A percentile compares a stretch with the other conserved stretches of the same genome.
Evolutionary conservation across 306 rosid genomes (phyloP).

Genomic region (Cucurbita argyrosperma): DNA sequence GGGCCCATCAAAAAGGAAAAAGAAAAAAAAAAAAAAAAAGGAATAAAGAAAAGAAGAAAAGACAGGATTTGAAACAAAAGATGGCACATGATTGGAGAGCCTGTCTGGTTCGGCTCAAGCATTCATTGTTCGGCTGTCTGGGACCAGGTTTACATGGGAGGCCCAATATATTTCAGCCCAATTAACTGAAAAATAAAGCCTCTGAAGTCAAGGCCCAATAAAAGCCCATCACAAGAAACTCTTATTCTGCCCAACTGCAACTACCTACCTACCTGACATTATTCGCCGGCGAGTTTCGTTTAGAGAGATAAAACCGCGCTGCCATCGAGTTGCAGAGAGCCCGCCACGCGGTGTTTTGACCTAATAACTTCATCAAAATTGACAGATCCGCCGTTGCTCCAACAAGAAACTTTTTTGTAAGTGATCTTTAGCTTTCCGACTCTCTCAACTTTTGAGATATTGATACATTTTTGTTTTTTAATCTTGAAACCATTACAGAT

Average conservation of each 20-base stretch:
- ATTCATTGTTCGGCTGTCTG: not conserved
- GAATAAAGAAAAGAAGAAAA: not conserved
- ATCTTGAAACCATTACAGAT: not conserved
- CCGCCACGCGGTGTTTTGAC: not conserved
- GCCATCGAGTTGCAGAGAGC: not conserved
- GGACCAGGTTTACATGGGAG: not conserved
- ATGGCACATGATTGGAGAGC: not conserved
- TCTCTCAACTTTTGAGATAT: not conserved
- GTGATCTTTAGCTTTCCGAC: not conserved
- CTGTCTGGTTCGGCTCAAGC: not conserved
- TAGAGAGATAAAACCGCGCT: not conserved
- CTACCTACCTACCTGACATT: not conserved
- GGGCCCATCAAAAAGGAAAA: not conserved
- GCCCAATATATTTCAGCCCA: not conserved
- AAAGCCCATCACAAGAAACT: not conserved
- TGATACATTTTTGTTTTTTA: not conserved
- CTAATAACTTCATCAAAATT: not conserved
- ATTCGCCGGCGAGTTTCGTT: not conserved
- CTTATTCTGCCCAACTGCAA: not conserved
- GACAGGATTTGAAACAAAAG: not conserved
- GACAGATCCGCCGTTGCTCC: not conserved
- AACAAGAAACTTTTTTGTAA: not conserved
- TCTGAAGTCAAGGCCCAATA: not conserved
- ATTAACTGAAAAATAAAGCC: too few relatives aligned
- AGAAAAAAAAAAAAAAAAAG: not conserved